These are phyloP conservation scores for Solanum paucissectum DNA, from an alignment of 257 asterid genomes.

Conservation along the genomic window DNA sequence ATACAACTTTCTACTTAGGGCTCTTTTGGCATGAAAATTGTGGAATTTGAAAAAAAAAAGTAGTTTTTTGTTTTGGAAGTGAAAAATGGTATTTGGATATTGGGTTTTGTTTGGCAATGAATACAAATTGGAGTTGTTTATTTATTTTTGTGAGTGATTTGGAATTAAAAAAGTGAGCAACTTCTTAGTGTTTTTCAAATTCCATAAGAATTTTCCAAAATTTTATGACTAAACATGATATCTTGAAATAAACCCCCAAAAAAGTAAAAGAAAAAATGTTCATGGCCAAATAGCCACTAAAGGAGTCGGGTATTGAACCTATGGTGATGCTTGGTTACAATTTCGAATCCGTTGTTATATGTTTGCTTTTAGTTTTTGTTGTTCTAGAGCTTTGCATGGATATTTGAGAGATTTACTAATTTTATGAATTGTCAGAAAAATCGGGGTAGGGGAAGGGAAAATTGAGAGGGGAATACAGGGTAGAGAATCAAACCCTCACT, in stretches of 20 bases:
- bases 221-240: not conserved
- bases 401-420: not conserved
- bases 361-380: not conserved
- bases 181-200: not conserved
- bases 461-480: not conserved
- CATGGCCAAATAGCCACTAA: too few species aligned
- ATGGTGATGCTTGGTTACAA: not conserved
- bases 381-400: not conserved
- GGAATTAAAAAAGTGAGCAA: not conserved
- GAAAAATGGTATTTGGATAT: not conserved
- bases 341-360: not conserved
- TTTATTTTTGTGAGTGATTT: not conserved
- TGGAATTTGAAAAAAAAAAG: not conserved
- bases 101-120: not conserved
- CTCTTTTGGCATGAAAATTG: not conserved
- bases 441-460: not conserved
- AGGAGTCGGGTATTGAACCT: not conserved
- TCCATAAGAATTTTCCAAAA: not conserved
- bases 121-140: not conserved
- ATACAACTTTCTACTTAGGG: not conserved
- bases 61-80: not conserved
- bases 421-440: not conserved
- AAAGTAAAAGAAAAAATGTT: not conserved
- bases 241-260: not conserved
- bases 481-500: not conserved